Evolutionary conservation across 2,329 filamentous ascomycete species (phyloP), one percentile per base, ranked within the genome.

Genomic region (Dryadomyces quercivorus): DNA sequence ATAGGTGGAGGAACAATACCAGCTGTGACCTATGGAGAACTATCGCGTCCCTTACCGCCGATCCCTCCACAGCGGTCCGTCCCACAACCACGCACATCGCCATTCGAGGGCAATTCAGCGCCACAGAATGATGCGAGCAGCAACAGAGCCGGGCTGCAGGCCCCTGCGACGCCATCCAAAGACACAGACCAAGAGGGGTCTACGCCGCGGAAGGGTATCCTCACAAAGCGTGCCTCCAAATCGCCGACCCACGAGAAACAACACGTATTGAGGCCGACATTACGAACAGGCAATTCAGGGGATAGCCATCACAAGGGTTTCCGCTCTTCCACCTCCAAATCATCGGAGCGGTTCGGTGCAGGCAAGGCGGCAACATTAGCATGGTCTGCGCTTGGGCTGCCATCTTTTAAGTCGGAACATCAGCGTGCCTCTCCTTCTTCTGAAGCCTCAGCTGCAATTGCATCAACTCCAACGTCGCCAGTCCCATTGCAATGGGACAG

Each of bases 1-100:
- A 85, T 95, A 62, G 90, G 88, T 44, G 78, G 84, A 59, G 87
- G 88, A 13, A 93, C 88, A 1, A 84, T 95, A 59, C 88, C 88
- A 49, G 85, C 87, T 8, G 80, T 91, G 50, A 83, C 77, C 57
- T 95, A 94, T 65, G 78, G 82, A 5, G 85, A 94, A 61, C 74
- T 95, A n/a, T 85, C 86, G n/a, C 81, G 83, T 63, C 70, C 13
- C 70, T 81, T 10, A 75, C 82, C 13, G 70, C 76, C 31, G 45
- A 56, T 52, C 42, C 58, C 58, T 3, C 57, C 58, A 50, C 75
- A 86, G 22, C 78, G 81, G 26, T 73, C 76, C 1, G 66, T 78
- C 44, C 76, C 79, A n/a, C 69, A 66, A 53, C 21, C 55, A 2
- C 58, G 51, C 4, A 76, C 72, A 66, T 73, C 71, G 63, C 78